These are phyloP conservation scores for Anisogramma anomala DNA, from an alignment of 2,329 filamentous ascomycete species.

Conservation along the genomic window DNA sequence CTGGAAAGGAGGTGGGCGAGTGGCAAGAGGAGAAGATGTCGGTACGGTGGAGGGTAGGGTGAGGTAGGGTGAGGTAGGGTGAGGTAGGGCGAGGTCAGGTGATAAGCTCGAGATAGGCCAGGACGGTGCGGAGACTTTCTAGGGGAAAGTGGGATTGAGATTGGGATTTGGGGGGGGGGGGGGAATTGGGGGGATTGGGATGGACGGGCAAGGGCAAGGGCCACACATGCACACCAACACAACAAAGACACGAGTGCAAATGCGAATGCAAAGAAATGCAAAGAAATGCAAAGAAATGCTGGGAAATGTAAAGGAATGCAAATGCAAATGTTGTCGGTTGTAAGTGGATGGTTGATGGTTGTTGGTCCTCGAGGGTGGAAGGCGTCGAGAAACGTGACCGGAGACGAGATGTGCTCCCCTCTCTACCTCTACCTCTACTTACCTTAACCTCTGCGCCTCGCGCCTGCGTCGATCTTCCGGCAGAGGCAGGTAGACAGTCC, in stretches of 20 bases:
- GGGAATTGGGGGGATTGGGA: conserved; percentile 3
- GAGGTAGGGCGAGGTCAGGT: no score
- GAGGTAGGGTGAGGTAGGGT: no score
- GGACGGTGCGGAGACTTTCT: neutral
- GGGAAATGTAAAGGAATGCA: no score
- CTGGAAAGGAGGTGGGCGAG: conserved; percentile 22
- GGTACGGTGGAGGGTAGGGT: neutral
- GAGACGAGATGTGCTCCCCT: conserved; percentile 9
- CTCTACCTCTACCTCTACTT: conserved; percentile 8
- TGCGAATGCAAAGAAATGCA: no score
- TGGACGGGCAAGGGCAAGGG: no score
- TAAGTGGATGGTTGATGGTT: no score
- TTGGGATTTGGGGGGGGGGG: no score
- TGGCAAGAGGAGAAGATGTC: conserved; percentile 14
- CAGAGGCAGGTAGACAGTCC: no score
- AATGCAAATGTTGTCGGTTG: no score
- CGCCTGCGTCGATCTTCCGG: no score
- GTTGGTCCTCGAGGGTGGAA: conserved; percentile 8
- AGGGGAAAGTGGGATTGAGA: neutral
- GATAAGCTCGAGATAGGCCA: conserved; percentile 10
- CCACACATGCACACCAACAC: neutral
- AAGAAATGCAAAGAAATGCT: no score
- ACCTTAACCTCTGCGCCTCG: no score
- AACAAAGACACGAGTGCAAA: conserved; percentile 6
- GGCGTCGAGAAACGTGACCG: conserved; percentile 22